Base-by-base conservation (phyloP, 495 filamentous ascomycete species). In the Lasiosphaeria hispida region DNA sequence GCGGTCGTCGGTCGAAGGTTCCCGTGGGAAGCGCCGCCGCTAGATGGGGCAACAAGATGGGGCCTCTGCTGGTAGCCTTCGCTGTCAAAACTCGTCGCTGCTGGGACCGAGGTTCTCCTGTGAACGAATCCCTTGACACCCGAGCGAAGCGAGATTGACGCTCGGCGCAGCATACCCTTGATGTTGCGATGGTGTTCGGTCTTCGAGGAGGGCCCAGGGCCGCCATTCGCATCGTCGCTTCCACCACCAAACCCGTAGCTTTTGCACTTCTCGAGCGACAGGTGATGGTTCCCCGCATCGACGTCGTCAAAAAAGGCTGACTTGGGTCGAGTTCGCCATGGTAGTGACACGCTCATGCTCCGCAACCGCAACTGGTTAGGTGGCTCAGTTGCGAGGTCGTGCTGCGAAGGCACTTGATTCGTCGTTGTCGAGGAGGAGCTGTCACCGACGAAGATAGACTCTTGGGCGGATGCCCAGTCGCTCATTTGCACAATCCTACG, bases 121-220 rank as follows among this genome's bases (percentile, higher is more conserved):
- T 73, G 70, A 10, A 77, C 72, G 33, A 79, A 72, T 6, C 72
- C 75, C 62, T 74, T 79, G 47, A 72, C 65, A 1, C 68, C 68
- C 0, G 65, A 59, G 30, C 64, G 63, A 13, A 83, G 59, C 34
- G 77, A 81, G 23, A 79, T 41, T 5, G 80, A 83, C 5, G 79
- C 79, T 19, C 77, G 71, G n/a, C 79, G 74, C 13, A 82, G 62
- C 53, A 75, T 75, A 9, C 75, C 69, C 56, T 75, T 77, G 30
- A 81, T 19, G 41, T 64, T 65, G 42, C 57, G 2, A 51, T 64
- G 50, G 60, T 69, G 53, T 18, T 66, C 47, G 54, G 63, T 49
- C 36, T 51, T 65, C 17, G 58, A 43, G 8, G 58, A 39, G 5
- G 55, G 14, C 9, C 39, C 53, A 13, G 50, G 63, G 1, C 40